phyloP scores from a whole-genome alignment of 192 early-diverging fungal species.

The Umbelopsis ramanniana region DNA sequence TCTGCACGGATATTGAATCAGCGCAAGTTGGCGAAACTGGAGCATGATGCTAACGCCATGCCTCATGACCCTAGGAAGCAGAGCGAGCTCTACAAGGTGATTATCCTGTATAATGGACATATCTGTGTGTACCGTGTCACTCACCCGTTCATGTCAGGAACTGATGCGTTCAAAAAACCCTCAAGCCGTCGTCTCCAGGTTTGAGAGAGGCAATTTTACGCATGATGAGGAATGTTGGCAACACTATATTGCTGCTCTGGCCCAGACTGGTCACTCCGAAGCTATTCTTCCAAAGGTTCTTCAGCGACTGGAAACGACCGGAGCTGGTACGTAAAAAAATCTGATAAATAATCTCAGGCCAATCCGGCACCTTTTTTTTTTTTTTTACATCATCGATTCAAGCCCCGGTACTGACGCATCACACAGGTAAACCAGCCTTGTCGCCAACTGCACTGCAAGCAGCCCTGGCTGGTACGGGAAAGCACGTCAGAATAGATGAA shows the following conservation, averaged over 20 bases:
- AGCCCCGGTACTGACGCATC: background rate
- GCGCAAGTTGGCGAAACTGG: slow-evolving; percentile 51
- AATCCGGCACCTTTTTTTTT: no score
- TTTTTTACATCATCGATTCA: background rate
- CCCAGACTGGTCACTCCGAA: slow-evolving; percentile 54
- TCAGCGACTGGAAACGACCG: slow-evolving; percentile 50
- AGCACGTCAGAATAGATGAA: slow-evolving; percentile 35
- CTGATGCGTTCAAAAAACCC: slow-evolving; percentile 56
- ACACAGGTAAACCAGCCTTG: background rate
- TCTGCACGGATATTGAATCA: slow-evolving; percentile 49
- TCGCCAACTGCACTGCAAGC: slow-evolving; percentile 34
- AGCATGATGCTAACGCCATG: slow-evolving; percentile 57
- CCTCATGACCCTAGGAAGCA: slow-evolving; percentile 54
- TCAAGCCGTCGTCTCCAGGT: slow-evolving; percentile 52
- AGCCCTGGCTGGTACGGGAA: slow-evolving; percentile 34
- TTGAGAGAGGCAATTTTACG: slow-evolving; percentile 57
- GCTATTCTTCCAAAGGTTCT: slow-evolving; percentile 58
- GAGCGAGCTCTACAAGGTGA: slow-evolving; percentile 60
- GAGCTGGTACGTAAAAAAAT: slow-evolving; percentile 28
- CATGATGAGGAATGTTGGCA: slow-evolving; percentile 59
- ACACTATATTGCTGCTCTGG: slow-evolving; percentile 57
- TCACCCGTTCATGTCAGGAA: slow-evolving; percentile 40
- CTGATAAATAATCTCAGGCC: slow-evolving; percentile 5
- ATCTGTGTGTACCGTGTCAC: no score
- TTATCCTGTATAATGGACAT: no score